Conservation (phyloP, 139 green algal genomes). For the Coelastrella sp. region DNA sequence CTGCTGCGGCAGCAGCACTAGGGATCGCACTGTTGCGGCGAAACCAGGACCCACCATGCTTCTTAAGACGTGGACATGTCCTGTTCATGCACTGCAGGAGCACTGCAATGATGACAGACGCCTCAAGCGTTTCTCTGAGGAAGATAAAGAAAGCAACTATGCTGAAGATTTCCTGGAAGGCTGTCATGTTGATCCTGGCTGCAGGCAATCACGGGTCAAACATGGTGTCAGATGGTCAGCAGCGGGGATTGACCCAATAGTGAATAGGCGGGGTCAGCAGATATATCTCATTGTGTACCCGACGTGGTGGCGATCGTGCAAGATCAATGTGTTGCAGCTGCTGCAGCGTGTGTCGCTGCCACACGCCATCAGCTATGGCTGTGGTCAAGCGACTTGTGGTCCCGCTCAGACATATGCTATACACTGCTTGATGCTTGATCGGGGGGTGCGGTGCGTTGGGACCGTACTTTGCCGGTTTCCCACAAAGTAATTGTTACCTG, state of each 20-base stretch:
- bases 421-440: too few relatives aligned
- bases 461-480: too few relatives aligned
- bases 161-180: conserved; percentile 54
- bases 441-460: too few relatives aligned
- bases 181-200: background rate
- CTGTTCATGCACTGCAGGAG: conserved; percentile 64
- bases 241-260: background rate
- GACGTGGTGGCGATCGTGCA: background rate
- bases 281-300: background rate
- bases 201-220: background rate
- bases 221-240: background rate
- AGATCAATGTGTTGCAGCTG: too few relatives aligned
- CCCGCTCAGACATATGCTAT: too few relatives aligned
- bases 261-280: background rate
- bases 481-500: too few relatives aligned
- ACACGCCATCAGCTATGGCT: too few relatives aligned
- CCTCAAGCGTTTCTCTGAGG: conserved; percentile 67
- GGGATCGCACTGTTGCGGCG: too few relatives aligned
- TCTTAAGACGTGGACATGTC: conserved; percentile 50
- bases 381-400: too few relatives aligned
- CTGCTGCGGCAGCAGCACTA: too few relatives aligned
- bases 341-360: too few relatives aligned
- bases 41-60: conserved; percentile 44
- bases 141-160: conserved; percentile 69
- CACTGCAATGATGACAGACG: conserved; percentile 64